A percentile compares a stretch with the other conserved stretches of the same genome.
Conservation (phyloP, 345 rosid genomes). For the Aegle marmelos region DNA sequence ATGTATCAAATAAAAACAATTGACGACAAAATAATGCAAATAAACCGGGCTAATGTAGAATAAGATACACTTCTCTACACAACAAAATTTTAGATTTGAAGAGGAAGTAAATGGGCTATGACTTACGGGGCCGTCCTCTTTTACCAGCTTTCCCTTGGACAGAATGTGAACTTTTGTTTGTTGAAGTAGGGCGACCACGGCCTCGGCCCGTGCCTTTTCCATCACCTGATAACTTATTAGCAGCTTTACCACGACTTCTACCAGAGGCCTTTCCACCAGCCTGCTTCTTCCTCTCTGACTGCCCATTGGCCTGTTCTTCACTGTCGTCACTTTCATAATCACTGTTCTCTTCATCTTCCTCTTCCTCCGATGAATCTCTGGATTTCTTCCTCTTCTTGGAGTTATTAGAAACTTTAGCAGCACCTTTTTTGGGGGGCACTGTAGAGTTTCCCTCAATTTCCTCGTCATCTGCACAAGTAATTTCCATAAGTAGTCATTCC, state of each 20-base stretch:
- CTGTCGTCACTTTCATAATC: conserved; percentile 44
- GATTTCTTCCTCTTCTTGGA: conserved; percentile 60
- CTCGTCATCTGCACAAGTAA: conserved; percentile 37
- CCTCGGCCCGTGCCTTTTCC: conserved; percentile 45
- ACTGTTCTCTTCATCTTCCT: conserved; percentile 43
- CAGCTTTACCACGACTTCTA: conserved; percentile 46
- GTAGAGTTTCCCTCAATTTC: conserved; percentile 42
- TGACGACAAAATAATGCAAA: background rate
- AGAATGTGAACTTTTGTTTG: conserved; percentile 34
- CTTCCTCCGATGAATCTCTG: conserved; percentile 58
- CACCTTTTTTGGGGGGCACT: conserved; percentile 38
- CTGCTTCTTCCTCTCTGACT: conserved; percentile 37
- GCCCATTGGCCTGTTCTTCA: conserved; percentile 55
- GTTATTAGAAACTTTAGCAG: conserved; percentile 31
- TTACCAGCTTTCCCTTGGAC: conserved; percentile 46
- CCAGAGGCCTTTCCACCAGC: conserved; percentile 41
- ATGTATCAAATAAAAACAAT: background rate
- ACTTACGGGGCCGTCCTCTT: conserved; percentile 80
- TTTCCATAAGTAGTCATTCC: background rate
- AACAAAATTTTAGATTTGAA: conserved; percentile 21
- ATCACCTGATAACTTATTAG: conserved; percentile 14
- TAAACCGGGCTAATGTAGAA: conserved; percentile 1
- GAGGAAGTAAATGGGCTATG: conserved; percentile 14
- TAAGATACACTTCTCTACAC: conserved; percentile 19
- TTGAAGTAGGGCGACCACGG: conserved; percentile 34